A percentile compares a stretch with the other conserved stretches of the same genome.
phyloP scores from a whole-genome alignment of 768 basidiomycete genomes.

The Rhizopogon roseolus region DNA sequence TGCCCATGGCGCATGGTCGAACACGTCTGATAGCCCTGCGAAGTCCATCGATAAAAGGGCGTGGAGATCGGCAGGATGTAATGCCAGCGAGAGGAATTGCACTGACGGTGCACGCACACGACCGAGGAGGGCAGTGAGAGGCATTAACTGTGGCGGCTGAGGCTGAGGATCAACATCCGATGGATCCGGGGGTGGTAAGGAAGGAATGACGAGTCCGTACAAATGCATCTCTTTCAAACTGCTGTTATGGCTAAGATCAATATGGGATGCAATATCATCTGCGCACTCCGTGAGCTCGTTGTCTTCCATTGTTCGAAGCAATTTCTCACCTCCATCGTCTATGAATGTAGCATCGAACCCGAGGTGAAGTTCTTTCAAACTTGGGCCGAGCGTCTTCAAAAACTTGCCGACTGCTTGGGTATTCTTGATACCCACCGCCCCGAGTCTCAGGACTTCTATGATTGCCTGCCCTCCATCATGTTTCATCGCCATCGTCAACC shows the following conservation, averaged over 20 bases:
- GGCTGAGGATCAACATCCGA: slow-evolving; percentile 11
- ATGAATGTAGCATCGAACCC: slow-evolving; percentile 27
- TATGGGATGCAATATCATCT: slow-evolving; percentile 22
- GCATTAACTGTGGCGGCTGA: slow-evolving; percentile 12
- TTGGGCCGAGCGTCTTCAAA: slow-evolving; percentile 14
- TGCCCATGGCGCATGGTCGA: slow-evolving; percentile 18
- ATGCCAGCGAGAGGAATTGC: slow-evolving; percentile 24
- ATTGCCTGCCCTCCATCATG: slow-evolving; percentile 1
- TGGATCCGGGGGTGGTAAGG: slow-evolving; percentile 20
- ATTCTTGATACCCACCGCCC: slow-evolving; percentile 21
- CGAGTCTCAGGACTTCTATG: slow-evolving; percentile 17
- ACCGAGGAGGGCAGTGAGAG: slow-evolving; percentile 21
- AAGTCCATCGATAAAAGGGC: slow-evolving; percentile 25
- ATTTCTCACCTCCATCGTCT: slow-evolving; percentile 22
- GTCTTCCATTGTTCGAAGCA: background rate
- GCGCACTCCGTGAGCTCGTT: slow-evolving; percentile 7
- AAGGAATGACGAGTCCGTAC: slow-evolving; percentile 27
- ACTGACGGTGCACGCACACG: slow-evolving; percentile 21
- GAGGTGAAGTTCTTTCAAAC: slow-evolving; percentile 20
- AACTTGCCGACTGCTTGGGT: slow-evolving; percentile 23
- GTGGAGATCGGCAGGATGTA: slow-evolving; percentile 26
- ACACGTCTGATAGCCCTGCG: slow-evolving; percentile 20
- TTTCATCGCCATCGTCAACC: slow-evolving; percentile 19
- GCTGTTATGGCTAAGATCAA: slow-evolving; percentile 20
- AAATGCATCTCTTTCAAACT: slow-evolving; percentile 25